Conservation (phyloP, 768 basidiomycete species). For the Mycena latifolia region DNA sequence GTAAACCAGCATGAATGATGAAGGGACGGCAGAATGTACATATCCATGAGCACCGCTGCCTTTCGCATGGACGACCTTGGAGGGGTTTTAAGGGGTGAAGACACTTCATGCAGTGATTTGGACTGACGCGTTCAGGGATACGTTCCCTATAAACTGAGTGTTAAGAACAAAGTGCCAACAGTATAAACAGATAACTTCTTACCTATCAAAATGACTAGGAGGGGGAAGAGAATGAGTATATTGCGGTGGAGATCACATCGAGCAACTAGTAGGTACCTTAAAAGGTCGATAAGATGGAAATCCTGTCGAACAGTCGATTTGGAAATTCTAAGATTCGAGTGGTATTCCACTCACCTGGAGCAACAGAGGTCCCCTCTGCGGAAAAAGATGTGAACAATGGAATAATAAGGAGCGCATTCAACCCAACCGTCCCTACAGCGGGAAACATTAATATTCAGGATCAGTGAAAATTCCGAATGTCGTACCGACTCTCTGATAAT, state of each 20-base stretch:
- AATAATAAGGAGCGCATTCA: not conserved
- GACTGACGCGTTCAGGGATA: slow-evolving; percentile 33
- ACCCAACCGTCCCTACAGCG: slow-evolving; percentile 27
- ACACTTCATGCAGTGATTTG: not conserved
- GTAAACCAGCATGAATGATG: not conserved
- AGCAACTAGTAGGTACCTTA: no score
- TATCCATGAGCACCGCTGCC: slow-evolving; percentile 37
- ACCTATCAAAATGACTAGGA: no score
- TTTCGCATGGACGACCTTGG: slow-evolving; percentile 34
- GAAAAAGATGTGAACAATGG: not conserved
- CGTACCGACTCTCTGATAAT: slow-evolving; percentile 34
- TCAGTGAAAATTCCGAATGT: no score
- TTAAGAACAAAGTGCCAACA: no score
- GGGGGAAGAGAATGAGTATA: no score
- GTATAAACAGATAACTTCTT: no score
- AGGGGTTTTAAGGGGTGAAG: not conserved
- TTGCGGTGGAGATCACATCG: no score
- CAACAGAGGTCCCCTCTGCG: slow-evolving; percentile 28
- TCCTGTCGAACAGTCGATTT: slow-evolving; percentile 7
- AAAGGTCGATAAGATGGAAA: slow-evolving; percentile 31
- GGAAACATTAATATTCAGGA: slow-evolving; percentile 1
- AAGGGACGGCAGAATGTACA: not conserved
- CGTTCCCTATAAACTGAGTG: slow-evolving; percentile 26
- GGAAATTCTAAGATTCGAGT: not conserved
- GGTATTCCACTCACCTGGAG: slow-evolving; percentile 17